These are phyloP conservation scores for Boletus vinaceobasis DNA, from an alignment of 768 basidiomycete genomes.

Conservation along the genomic window DNA sequence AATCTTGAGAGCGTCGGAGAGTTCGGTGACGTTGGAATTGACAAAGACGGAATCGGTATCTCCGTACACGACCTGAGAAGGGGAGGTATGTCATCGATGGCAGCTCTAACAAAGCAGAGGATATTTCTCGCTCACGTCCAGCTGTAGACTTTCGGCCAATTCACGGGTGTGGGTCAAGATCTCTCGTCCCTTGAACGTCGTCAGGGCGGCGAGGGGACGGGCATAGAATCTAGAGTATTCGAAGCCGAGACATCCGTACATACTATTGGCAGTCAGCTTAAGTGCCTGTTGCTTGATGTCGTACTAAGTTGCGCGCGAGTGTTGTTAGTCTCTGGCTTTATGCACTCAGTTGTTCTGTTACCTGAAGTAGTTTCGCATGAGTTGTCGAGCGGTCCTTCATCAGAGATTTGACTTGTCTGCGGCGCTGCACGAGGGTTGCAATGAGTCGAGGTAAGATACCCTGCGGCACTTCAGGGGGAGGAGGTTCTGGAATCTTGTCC, in stretches of 20 bases:
- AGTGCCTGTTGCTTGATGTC: slow-evolving; percentile 97
- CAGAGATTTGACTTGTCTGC: slow-evolving; percentile 84
- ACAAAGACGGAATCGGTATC: slow-evolving; percentile 99
- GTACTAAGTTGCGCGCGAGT: slow-evolving; percentile 48
- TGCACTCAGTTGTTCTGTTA: slow-evolving; percentile 28
- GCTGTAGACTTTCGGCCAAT: slow-evolving; percentile 81
- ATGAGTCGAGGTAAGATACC: slow-evolving; percentile 97
- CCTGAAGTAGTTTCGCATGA: slow-evolving; percentile 79
- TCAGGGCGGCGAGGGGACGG: slow-evolving; percentile 92
- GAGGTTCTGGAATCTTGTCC: slow-evolving; percentile 89
- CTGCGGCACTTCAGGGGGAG: slow-evolving; percentile 61
- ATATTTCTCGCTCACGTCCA: slow-evolving; percentile 67
- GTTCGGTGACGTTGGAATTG: slow-evolving; percentile 89
- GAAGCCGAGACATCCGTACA: slow-evolving; percentile 99
- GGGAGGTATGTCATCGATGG: neutral
- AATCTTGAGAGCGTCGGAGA: slow-evolving; percentile 86
- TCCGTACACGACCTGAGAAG: slow-evolving; percentile 87
- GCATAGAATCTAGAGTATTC: slow-evolving; percentile 97
- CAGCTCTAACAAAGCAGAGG: neutral
- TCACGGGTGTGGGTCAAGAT: slow-evolving; percentile 92
- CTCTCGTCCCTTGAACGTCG: slow-evolving; percentile 96
- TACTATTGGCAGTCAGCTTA: slow-evolving; percentile 98
- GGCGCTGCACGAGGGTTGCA: slow-evolving; percentile 89
- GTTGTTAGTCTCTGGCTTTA: neutral
- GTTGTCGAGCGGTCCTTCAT: slow-evolving; percentile 86